Conservation (phyloP, 2,329 filamentous ascomycete species). For the Camillea tinctor region DNA sequence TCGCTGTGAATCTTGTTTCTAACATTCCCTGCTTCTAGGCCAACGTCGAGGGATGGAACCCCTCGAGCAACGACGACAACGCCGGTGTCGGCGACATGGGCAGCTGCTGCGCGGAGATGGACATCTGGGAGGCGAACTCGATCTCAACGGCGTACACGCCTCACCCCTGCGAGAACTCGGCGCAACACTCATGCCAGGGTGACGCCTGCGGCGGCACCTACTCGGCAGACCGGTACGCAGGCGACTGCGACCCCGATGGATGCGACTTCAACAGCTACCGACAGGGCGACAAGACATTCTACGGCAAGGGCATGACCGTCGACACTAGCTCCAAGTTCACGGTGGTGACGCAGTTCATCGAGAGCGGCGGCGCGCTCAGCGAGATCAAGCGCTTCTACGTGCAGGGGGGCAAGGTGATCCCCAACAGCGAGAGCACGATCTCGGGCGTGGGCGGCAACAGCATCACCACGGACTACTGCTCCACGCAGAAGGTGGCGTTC, state of each 20-base stretch:
- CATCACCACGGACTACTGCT: slow-evolving; percentile 56
- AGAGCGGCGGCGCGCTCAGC: slow-evolving; percentile 42
- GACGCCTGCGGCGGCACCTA: slow-evolving; percentile 48
- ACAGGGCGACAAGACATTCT: slow-evolving; percentile 58
- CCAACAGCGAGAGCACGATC: slow-evolving; percentile 37
- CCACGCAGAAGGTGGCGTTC: slow-evolving; percentile 52
- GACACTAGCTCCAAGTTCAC: slow-evolving; percentile 56
- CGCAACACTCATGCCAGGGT: slow-evolving; percentile 45
- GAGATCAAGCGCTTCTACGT: slow-evolving; percentile 60
- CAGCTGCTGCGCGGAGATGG: slow-evolving; percentile 59
- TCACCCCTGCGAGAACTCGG: slow-evolving; percentile 53
- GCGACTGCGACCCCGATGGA: slow-evolving; percentile 62
- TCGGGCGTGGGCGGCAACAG: slow-evolving; percentile 30
- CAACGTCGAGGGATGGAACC: slow-evolving; percentile 46
- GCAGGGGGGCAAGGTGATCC: slow-evolving; percentile 50
- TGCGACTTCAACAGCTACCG: slow-evolving; percentile 66
- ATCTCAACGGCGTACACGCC: slow-evolving; percentile 59
- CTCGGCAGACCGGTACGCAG: slow-evolving; percentile 49
- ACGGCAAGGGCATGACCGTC: slow-evolving; percentile 52
- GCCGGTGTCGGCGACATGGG: slow-evolving; percentile 48
- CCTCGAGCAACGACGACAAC: slow-evolving; percentile 48
- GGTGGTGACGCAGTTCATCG: slow-evolving; percentile 59
- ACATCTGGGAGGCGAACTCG: slow-evolving; percentile 62
- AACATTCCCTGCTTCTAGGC: slow-evolving; percentile 22
- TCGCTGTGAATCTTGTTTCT: background rate